These are phyloP conservation scores for Rostrohypoxylon terebratum DNA, from an alignment of 495 filamentous ascomycete species.

Conservation along the genomic window DNA sequence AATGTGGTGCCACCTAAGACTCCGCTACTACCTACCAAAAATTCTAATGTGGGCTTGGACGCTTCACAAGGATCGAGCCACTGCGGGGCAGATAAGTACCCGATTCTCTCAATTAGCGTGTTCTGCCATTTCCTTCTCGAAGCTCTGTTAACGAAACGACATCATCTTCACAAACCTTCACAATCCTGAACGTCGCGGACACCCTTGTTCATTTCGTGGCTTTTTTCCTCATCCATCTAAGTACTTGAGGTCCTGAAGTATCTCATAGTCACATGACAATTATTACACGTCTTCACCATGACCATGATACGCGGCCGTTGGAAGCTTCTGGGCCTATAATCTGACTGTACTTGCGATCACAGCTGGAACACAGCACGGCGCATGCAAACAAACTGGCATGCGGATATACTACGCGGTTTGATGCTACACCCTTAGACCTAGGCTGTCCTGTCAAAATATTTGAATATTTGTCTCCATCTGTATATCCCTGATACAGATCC, in stretches of 20 bases:
- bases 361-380: no score
- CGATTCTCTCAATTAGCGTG: conserved; percentile 17
- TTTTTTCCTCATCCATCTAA: background rate
- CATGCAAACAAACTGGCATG: no score
- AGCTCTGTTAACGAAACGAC: conserved; percentile 18
- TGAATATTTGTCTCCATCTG: no score
- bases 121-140: conserved; percentile 8
- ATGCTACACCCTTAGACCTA: no score
- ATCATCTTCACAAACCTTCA: conserved; percentile 15
- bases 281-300: background rate
- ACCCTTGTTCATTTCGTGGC: background rate
- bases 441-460: no score
- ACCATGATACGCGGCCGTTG: background rate
- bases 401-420: no score
- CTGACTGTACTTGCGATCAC: no score
- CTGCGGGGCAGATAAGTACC: conserved; percentile 19
- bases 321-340: no score
- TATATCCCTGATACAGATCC: no score
- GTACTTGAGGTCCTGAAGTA: background rate
- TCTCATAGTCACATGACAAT: background rate
- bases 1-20: conserved; percentile 6
- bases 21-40: background rate
- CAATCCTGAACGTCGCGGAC: background rate
- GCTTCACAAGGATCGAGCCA: conserved; percentile 11
- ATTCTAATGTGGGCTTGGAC: background rate